phyloP scores from a whole-genome alignment of 768 basidiomycete species.

The Mycena rosella region DNA sequence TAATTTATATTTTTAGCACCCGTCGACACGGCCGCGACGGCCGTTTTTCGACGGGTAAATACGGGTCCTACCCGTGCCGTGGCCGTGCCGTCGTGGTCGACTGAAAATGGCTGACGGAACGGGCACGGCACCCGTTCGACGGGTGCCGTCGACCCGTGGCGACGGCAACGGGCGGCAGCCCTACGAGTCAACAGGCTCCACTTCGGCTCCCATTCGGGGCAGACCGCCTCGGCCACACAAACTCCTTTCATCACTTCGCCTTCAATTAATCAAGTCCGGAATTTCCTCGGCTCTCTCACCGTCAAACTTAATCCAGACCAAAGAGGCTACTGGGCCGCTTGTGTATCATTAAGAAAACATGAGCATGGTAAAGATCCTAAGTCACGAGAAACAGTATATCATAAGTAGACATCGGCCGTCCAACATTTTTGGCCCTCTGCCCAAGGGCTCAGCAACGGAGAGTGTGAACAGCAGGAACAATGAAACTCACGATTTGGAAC shows the following conservation, averaged over 20 bases:
- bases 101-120: too few species aligned
- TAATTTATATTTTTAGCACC: too few species aligned
- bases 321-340: conserved; percentile 13
- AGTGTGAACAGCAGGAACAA: conserved; percentile 16
- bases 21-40: too few species aligned
- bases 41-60: too few species aligned
- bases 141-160: too few species aligned
- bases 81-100: too few species aligned
- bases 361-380: conserved; percentile 4
- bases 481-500: conserved; percentile 15
- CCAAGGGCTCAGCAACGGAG: conserved; percentile 11
- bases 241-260: conserved; percentile 6
- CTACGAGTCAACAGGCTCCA: too few species aligned
- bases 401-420: conserved; percentile 6
- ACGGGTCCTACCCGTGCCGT: too few species aligned
- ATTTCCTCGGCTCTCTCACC: conserved; percentile 15
- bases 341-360: conserved; percentile 5
- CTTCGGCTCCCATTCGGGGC: too few species aligned
- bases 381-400: conserved; percentile 13
- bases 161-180: too few species aligned
- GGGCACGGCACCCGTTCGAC: too few species aligned
- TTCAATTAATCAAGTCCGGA: conserved; percentile 16
- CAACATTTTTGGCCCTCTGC: conserved; percentile 13
- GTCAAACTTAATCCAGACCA: conserved; percentile 12
- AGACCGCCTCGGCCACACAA: too few species aligned